Conservation (phyloP, 129 eudicot genomes). For the Artemisia annua region DNA sequence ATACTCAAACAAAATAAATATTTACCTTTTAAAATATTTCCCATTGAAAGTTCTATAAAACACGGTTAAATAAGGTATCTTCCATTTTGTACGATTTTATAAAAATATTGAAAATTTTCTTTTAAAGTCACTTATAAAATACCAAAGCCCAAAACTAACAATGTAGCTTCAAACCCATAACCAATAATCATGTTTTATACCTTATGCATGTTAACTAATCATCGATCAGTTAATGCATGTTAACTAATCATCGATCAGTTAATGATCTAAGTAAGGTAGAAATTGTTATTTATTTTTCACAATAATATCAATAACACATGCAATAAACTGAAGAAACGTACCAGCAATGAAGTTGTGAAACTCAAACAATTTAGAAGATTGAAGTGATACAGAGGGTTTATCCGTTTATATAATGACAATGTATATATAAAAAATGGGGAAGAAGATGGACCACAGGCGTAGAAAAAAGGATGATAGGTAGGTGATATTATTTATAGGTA, state of each 20-base stretch:
- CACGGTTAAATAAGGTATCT: too few relatives aligned
- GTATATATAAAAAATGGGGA: conserved; percentile 11
- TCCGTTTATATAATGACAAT: too few relatives aligned
- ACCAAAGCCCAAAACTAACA: background rate
- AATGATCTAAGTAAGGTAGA: conserved; percentile 15
- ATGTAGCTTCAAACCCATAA: conserved; percentile 12
- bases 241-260: background rate
- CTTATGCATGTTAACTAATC: background rate
- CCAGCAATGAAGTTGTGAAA: conserved; percentile 6
- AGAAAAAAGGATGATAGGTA: conserved; percentile 14
- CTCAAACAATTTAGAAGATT: conserved; percentile 6
- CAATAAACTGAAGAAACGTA: conserved; percentile 2
- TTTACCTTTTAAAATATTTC: too few relatives aligned
- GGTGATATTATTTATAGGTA: background rate
- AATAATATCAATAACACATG: background rate
- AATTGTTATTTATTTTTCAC: too few relatives aligned
- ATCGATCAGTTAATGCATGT: background rate
- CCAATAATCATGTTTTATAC: too few relatives aligned
- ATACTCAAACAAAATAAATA: too few relatives aligned
- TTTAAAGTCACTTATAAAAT: background rate
- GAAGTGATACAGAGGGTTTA: background rate
- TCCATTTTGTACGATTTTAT: too few relatives aligned
- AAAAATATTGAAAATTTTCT: too few relatives aligned
- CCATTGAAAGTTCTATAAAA: too few relatives aligned
- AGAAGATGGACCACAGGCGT: conserved; percentile 32